Base-by-base conservation (phyloP, 2,329 filamentous ascomycete genomes). In the Trichoderma harzianum region DNA sequence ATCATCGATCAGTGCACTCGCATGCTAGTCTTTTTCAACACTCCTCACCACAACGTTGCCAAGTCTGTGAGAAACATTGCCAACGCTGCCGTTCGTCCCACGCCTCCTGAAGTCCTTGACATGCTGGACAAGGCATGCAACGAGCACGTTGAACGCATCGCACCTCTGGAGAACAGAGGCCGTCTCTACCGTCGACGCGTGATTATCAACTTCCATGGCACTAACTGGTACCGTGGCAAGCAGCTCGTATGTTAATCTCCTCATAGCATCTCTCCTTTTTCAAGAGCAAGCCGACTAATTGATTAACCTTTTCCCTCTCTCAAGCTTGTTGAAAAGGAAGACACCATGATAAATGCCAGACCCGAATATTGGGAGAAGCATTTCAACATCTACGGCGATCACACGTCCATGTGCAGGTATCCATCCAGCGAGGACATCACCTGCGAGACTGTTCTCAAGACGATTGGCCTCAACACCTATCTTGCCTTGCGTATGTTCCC, bases 21-120 rank as follows among this genome's bases (percentile, higher is more conserved):
- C 3, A 62, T 72, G 30, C 34, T 72, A 5, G 61, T 71, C 2
- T 72, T 72, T 32, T 72, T 72, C 53, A 67, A 66, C 39, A 72
- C 71, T 4, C 71, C 71, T n/a, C 71, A 72, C 43, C 61, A 43
- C 32, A 66, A 71, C 18, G 61, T 67, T 11, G 61, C 53, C 53
- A 62, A 39, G 11, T 63, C 47, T n/a, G 71, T 57, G 32, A 61
- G 53, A 24, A 72, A 2, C n/a, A 70, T 72, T 10, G 71, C 68
- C 28, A 51, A 21, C 18, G 47, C 53, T 34, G 60, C 67, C 26
- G 32, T 71, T 16, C 51, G 36, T 6, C 36, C 68, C 2, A 61
- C 68, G 11, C 7, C 60, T 12, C 47, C 69, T 7, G 36, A 36
- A 1, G 34, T 72, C 61, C 26, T 72, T 21, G 39, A 67, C 24